Percentiles rank a stretch among this genome's conserved stretches.
Conservation (phyloP, 257 asterid species). For the Perilla frutescens region DNA sequence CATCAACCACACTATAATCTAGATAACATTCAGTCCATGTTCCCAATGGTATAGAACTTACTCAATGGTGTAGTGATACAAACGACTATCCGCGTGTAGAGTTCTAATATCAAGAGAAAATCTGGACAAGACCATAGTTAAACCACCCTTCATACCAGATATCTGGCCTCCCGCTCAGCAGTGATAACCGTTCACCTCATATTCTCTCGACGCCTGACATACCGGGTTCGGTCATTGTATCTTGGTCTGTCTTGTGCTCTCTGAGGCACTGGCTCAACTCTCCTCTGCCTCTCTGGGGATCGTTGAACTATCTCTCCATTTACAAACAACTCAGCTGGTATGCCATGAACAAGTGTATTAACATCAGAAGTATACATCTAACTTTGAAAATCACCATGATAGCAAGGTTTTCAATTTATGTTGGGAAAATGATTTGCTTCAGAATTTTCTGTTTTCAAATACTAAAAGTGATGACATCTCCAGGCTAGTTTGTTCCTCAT, state of each 20-base stretch:
- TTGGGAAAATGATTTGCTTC: background rate
- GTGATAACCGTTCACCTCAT: constrained; percentile 32
- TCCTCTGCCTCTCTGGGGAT: constrained; percentile 95
- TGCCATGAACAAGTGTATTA: background rate
- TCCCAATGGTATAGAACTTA: background rate
- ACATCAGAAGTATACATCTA: background rate
- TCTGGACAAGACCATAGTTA: constrained; percentile 14
- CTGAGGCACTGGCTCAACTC: constrained; percentile 95
- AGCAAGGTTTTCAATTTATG: background rate
- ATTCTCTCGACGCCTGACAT: constrained; percentile 80
- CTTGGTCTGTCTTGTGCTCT: constrained; percentile 91
- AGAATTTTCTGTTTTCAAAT: constrained; percentile 3
- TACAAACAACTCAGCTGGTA: constrained; percentile 82
- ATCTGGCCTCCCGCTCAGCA: background rate
- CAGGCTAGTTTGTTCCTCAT: background rate
- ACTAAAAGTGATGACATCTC: background rate
- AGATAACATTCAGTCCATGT: background rate
- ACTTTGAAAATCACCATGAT: background rate
- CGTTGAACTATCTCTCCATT: constrained; percentile 93
- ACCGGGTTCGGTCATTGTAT: constrained; percentile 88
- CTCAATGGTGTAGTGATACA: constrained; percentile 2
- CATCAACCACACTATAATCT: background rate
- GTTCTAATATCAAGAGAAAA: constrained; percentile 2
- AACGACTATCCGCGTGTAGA: constrained; percentile 4
- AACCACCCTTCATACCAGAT: constrained; percentile 12